phyloP scores from a whole-genome alignment of 2,329 filamentous ascomycete genomes.

The Chaetothyriales sp. region DNA sequence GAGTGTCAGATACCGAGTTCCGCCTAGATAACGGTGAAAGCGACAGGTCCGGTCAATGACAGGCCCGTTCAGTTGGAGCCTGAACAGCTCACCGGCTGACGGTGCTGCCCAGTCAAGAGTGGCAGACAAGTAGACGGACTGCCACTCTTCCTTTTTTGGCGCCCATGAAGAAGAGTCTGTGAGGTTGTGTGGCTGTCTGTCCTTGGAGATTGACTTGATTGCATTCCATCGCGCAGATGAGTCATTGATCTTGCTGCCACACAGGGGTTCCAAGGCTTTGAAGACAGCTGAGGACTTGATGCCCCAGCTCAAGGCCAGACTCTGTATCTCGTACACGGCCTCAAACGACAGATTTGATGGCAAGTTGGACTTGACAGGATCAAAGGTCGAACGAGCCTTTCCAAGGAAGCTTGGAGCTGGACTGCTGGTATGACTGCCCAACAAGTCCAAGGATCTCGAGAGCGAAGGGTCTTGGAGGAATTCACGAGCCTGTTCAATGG shows the following conservation, averaged over 20 bases:
- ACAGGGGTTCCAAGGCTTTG: not conserved
- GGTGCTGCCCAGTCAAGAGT: slow-evolving; percentile 25
- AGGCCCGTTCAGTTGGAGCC: slow-evolving; percentile 27
- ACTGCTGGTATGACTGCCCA: not conserved
- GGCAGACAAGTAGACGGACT: slow-evolving; percentile 25
- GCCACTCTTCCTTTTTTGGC: slow-evolving; percentile 3
- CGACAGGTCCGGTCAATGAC: slow-evolving; percentile 30
- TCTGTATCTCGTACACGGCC: not conserved
- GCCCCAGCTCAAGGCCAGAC: not conserved
- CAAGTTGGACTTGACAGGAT: not conserved
- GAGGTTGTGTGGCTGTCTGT: not conserved
- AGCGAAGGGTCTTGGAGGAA: slow-evolving; percentile 3
- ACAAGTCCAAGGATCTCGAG: not conserved
- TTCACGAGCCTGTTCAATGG: slow-evolving; percentile 9
- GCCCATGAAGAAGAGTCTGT: slow-evolving; percentile 1
- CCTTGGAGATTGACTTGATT: slow-evolving; percentile 1
- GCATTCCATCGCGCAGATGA: slow-evolving; percentile 4
- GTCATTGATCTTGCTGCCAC: not conserved
- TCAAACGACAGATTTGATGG: not conserved
- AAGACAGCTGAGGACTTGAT: not conserved
- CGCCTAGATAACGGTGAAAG: slow-evolving; percentile 32
- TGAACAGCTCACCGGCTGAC: slow-evolving; percentile 23
- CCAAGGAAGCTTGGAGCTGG: not conserved
- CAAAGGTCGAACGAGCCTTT: not conserved
- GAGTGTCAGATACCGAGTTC: slow-evolving; percentile 27